A percentile compares a stretch with the other conserved stretches of the same genome.
Conservation (phyloP, 768 basidiomycete species). For the Kwoniella dejecticola region DNA sequence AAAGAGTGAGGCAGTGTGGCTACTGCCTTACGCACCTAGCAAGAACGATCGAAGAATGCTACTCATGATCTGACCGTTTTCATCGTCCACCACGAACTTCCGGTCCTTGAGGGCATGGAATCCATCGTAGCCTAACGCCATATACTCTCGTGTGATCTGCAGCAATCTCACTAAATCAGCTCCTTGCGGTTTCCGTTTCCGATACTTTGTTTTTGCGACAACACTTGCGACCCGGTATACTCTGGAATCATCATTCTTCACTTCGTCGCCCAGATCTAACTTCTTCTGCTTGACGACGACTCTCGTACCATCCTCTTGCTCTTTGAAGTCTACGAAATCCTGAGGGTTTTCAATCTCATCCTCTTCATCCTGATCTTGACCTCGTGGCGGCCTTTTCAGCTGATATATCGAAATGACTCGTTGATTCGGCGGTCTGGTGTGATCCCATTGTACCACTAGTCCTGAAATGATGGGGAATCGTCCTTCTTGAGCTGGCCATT, state of each 20-base stretch:
- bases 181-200: too few species aligned
- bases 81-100: constrained; percentile 75
- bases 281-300: constrained; percentile 48
- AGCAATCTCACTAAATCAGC: too few species aligned
- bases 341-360: constrained; percentile 37
- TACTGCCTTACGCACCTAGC: constrained; percentile 63
- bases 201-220: too few species aligned
- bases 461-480: constrained; percentile 88
- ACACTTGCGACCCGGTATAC: constrained; percentile 69
- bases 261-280: constrained; percentile 57
- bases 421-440: constrained; percentile 67
- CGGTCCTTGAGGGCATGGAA: constrained; percentile 69
- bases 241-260: constrained; percentile 63
- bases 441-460: constrained; percentile 84
- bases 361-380: constrained; percentile 51
- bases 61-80: constrained; percentile 76
- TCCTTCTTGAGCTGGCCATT: constrained; percentile 89
- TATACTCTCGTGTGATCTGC: constrained; percentile 71
- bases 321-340: constrained; percentile 47
- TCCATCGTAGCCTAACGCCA: constrained; percentile 72
- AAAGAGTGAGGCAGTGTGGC: not conserved
- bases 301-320: constrained; percentile 50
- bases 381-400: constrained; percentile 52
- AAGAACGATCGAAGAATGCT: constrained; percentile 79
- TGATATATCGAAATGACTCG: constrained; percentile 68